These are phyloP conservation scores for Pseudisothecium myosuroides DNA, from an alignment of 225 moss, liverwort and hornwort genomes.

Conservation along the genomic window DNA sequence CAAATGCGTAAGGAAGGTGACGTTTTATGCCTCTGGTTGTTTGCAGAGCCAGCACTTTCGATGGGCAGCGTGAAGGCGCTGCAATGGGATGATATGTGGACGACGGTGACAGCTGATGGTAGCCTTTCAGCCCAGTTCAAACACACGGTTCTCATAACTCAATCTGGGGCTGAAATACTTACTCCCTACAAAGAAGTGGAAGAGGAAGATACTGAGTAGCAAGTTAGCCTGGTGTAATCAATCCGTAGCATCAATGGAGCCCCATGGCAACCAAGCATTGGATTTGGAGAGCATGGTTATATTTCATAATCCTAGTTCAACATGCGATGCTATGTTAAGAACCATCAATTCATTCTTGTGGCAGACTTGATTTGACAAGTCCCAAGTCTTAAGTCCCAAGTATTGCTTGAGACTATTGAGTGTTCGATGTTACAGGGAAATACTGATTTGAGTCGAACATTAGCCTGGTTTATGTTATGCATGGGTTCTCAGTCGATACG, in stretches of 20 bases:
- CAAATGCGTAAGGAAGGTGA: not conserved
- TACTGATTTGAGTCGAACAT: not conserved
- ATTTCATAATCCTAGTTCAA: not conserved
- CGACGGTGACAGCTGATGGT: slow-evolving; percentile 78
- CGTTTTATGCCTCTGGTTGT: not conserved
- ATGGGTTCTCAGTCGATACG: not conserved
- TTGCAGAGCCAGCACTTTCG: slow-evolving; percentile 74
- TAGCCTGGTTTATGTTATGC: not conserved
- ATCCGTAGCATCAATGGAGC: not conserved
- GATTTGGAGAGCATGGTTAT: not conserved
- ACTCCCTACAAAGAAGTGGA: slow-evolving; percentile 16
- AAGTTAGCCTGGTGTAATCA: not conserved
- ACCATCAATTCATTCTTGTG: not conserved
- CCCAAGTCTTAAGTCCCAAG: not conserved
- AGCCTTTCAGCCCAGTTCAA: slow-evolving; percentile 84
- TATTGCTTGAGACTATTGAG: not conserved
- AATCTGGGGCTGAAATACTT: slow-evolving; percentile 62
- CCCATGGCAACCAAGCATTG: not conserved
- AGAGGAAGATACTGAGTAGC: slow-evolving; percentile 13
- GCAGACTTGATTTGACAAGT: not conserved
- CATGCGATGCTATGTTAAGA: not conserved
- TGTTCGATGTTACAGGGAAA: not conserved
- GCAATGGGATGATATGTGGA: slow-evolving; percentile 88
- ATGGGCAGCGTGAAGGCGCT: slow-evolving; percentile 59
- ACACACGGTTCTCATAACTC: slow-evolving; percentile 70